These are phyloP conservation scores for Cladophialophora carrionii DNA, from an alignment of 2,329 filamentous ascomycete genomes.

Conservation along the genomic window DNA sequence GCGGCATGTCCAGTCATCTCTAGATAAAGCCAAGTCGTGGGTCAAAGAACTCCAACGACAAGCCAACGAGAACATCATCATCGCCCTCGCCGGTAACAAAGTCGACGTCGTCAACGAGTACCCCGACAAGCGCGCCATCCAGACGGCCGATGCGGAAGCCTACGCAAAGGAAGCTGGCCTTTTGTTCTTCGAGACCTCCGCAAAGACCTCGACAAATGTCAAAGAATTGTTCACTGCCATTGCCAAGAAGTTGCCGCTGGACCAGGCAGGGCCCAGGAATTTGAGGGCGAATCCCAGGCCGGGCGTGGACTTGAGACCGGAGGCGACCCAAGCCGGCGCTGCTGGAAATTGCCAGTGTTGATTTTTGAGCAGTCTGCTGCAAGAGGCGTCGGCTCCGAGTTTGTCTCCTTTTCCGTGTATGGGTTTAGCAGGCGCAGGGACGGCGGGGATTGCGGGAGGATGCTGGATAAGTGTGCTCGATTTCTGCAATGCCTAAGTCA, in stretches of 20 bases:
- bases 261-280: constrained; percentile 91
- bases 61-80: constrained; percentile 99
- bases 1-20: constrained; percentile 68
- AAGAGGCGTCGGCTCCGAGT: constrained; percentile 3
- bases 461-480: constrained; percentile 28
- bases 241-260: constrained; percentile 94
- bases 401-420: constrained; percentile 12
- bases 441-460: constrained; percentile 16
- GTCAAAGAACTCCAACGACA: constrained; percentile 98
- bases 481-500: constrained; percentile 18
- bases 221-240: constrained; percentile 95
- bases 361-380: constrained; percentile 28
- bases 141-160: constrained; percentile 86
- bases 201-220: constrained; percentile 96
- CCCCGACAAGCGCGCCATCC: constrained; percentile 92
- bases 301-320: constrained; percentile 69
- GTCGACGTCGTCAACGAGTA: constrained; percentile 92
- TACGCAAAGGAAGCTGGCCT: constrained; percentile 92
- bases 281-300: constrained; percentile 67
- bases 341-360: constrained; percentile 68
- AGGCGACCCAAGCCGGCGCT: constrained; percentile 63
- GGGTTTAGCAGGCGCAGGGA: constrained; percentile 31
- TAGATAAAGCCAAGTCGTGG: constrained; percentile 99
- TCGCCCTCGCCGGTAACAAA: constrained; percentile 97
- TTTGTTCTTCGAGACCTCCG: constrained; percentile 97